Evolutionary conservation across 176 grass and related monocot genomes (phyloP).

Genomic region (maize (Zea mays)): Zm-B73-REFERENCE-NAM-5.0 NC_050098.1:227531501-227532000

Average conservation of each 20-base stretch:
- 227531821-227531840: slow-evolving; percentile 56
- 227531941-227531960: slow-evolving; percentile 58
- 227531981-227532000: slow-evolving; percentile 59
- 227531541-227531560: slow-evolving; percentile 36
- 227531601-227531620: slow-evolving; percentile 73
- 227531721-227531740: slow-evolving; percentile 61
- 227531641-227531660: slow-evolving; percentile 35
- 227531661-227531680: slow-evolving; percentile 58
- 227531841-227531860: slow-evolving; percentile 77
- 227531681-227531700: slow-evolving; percentile 23
- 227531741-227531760: neutral
- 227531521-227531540: slow-evolving; percentile 61
- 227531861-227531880: slow-evolving; percentile 39
- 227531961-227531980: slow-evolving; percentile 46
- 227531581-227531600: slow-evolving; percentile 34
- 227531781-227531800: slow-evolving; percentile 53
- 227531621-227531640: slow-evolving; percentile 59
- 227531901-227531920: slow-evolving; percentile 57
- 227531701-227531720: slow-evolving; percentile 61
- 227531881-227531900: slow-evolving; percentile 59
- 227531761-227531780: slow-evolving; percentile 29
- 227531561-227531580: slow-evolving; percentile 45
- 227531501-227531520: slow-evolving; percentile 65
- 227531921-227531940: slow-evolving; percentile 67
- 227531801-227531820: slow-evolving; percentile 17